A percentile compares a stretch with the other conserved stretches of the same genome.
phyloP scores from a whole-genome alignment of 495 filamentous ascomycete genomes.

The Immersiella caudata region DNA sequence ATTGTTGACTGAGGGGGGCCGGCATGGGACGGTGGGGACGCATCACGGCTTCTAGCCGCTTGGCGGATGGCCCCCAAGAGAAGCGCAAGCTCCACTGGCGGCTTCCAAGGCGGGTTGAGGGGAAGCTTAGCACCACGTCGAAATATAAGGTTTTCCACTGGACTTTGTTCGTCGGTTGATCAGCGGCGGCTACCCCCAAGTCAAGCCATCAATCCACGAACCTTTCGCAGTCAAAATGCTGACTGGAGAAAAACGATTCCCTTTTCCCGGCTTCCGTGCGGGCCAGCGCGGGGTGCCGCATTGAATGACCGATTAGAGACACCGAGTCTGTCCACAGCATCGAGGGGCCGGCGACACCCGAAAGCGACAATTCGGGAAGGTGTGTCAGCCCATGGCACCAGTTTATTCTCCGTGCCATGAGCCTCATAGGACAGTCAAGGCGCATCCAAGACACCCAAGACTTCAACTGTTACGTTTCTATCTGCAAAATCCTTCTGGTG shows the following conservation, averaged over 20 bases:
- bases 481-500: neutral
- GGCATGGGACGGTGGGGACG: too few species aligned
- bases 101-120: too few species aligned
- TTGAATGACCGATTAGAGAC: neutral
- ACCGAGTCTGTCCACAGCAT: neutral
- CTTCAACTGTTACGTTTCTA: constrained; percentile 5
- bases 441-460: constrained; percentile 3
- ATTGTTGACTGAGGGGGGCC: constrained; percentile 13
- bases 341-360: neutral
- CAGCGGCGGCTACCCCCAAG: too few species aligned
- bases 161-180: too few species aligned
- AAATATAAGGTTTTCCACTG: too few species aligned
- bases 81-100: too few species aligned
- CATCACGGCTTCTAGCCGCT: neutral
- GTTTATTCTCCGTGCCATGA: neutral
- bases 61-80: neutral
- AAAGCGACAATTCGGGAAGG: neutral
- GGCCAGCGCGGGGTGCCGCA: neutral
- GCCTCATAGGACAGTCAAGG: neutral
- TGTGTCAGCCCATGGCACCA: neutral
- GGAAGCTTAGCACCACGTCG: too few species aligned
- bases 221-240: neutral
- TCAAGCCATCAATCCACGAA: too few species aligned
- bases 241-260: neutral
- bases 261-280: neutral